Evolutionary conservation across 352 stramenopile genomes (phyloP), one percentile per base, ranked within the genome.

Genomic region (Albugo candida): DNA sequence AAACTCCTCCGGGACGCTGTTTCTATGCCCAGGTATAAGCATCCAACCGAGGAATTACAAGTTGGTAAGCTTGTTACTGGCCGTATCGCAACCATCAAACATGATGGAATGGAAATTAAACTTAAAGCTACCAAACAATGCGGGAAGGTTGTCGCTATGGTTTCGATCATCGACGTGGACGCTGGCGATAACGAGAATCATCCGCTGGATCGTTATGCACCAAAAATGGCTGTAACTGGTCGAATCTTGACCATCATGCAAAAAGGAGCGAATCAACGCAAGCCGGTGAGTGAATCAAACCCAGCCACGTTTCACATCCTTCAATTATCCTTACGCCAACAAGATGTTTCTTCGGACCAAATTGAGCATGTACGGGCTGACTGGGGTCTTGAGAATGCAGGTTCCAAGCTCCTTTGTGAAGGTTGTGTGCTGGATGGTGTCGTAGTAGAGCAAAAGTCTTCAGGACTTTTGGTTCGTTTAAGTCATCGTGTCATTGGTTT

Each of bases 161-260:
- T 92, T 3, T 87, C 80, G 13, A 80, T 92, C 47, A 75, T 84
- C 13, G 80, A 92, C 55, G 75, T 91, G 13, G 75, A 92, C 51
- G 38, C 38, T 24, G 20, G 8, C 38, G 38, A 43, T 3, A 56
- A 60, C n/a, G 63, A 60, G 4, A 51, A 60, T 20, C 80, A 92
- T 43, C 80, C 80, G 43, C 89, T 93, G 50, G 77, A 91, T 54
- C 61, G 49, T 34, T 93, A 81, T 55, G 71, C 64, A 24, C 64
- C 84, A 17, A 81, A 88, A 57, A 72, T 69, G 50, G 62, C 69
- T 14, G 63, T 93, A 5, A 63, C 55, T 17, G 80, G 71, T 19
- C 73, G 76, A 49, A 59, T 91, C 16, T 59, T 93, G 20, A 59
- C 70, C 8, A 60, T 83, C 11, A 48, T 76, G 0, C 58, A 70